Evolutionary conservation across 306 rosid species (phyloP).

Genomic region (Comarum palustre): DNA sequence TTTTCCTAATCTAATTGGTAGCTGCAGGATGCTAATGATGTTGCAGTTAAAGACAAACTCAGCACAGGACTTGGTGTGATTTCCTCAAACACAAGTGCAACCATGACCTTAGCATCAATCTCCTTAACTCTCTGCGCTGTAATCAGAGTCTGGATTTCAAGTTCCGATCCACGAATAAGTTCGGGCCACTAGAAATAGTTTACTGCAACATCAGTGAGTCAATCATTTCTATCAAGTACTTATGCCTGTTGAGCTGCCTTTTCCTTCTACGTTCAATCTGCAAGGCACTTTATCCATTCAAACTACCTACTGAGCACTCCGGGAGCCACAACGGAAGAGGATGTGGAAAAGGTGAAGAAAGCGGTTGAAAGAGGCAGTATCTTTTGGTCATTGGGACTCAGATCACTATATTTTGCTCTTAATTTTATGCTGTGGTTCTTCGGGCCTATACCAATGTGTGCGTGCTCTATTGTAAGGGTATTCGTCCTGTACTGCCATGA

Average conservation of each 20-base stretch:
- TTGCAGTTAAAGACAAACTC: background rate
- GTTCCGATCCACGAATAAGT: slow-evolving; percentile 22
- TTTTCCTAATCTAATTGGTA: background rate
- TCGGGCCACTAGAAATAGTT: slow-evolving; percentile 41
- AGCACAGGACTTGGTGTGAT: slow-evolving; percentile 40
- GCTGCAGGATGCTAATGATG: slow-evolving; percentile 28
- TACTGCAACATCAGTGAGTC: slow-evolving; percentile 55
- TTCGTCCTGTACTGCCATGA: slow-evolving; percentile 39
- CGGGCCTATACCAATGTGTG: slow-evolving; percentile 74
- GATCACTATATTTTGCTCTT: slow-evolving; percentile 69
- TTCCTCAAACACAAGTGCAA: slow-evolving; percentile 44
- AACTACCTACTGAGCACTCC: slow-evolving; percentile 64
- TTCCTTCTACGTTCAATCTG: slow-evolving; percentile 67
- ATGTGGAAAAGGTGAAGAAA: slow-evolving; percentile 37
- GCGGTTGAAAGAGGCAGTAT: slow-evolving; percentile 61
- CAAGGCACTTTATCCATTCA: slow-evolving; percentile 63
- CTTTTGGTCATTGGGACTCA: slow-evolving; percentile 73
- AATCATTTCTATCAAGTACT: slow-evolving; percentile 55
- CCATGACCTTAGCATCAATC: slow-evolving; percentile 51
- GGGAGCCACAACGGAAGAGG: slow-evolving; percentile 24
- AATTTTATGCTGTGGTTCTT: slow-evolving; percentile 65
- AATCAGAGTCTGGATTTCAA: slow-evolving; percentile 71
- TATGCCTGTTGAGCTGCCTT: slow-evolving; percentile 49
- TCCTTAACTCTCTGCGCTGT: slow-evolving; percentile 64
- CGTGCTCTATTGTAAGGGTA: slow-evolving; percentile 48